These are phyloP conservation scores for Hyaloscypha hepaticicola DNA, from an alignment of 495 filamentous ascomycete genomes.

Conservation along the genomic window DNA sequence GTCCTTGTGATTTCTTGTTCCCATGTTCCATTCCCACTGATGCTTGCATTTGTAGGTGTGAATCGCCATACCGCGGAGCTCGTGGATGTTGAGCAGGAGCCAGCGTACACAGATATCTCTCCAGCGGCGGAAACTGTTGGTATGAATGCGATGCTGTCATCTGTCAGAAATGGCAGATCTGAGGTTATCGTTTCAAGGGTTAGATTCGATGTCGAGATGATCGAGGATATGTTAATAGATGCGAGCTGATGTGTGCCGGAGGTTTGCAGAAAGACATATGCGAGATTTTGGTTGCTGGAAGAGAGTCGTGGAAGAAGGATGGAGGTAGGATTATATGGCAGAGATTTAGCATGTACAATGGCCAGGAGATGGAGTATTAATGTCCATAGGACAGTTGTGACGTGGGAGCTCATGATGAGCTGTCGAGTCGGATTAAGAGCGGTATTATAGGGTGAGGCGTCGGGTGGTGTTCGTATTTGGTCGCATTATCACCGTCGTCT, in stretches of 20 bases:
- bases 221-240: constrained; percentile 60
- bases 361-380: constrained; percentile 8
- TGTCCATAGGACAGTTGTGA: constrained; percentile 16
- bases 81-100: constrained; percentile 57
- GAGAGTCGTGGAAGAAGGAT: constrained; percentile 62
- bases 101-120: constrained; percentile 65
- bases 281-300: constrained; percentile 42
- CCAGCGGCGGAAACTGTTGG: constrained; percentile 65
- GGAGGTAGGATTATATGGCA: constrained; percentile 75
- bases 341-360: constrained; percentile 35
- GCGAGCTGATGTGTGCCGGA: constrained; percentile 43
- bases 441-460: background rate
- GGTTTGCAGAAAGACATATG: constrained; percentile 34
- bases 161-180: constrained; percentile 61
- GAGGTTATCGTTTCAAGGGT: constrained; percentile 56
- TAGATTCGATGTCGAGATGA: constrained; percentile 50
- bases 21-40: constrained; percentile 59
- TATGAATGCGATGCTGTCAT: constrained; percentile 43
- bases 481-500: constrained; percentile 19
- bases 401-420: constrained; percentile 25
- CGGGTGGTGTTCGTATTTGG: background rate
- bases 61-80: constrained; percentile 57
- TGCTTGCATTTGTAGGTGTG: constrained; percentile 34
- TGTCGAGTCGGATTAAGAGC: constrained; percentile 17
- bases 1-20: constrained; percentile 29